Base-by-base conservation (phyloP, 805 yeast genomes). In the Lipomyces mesembrius region DNA sequence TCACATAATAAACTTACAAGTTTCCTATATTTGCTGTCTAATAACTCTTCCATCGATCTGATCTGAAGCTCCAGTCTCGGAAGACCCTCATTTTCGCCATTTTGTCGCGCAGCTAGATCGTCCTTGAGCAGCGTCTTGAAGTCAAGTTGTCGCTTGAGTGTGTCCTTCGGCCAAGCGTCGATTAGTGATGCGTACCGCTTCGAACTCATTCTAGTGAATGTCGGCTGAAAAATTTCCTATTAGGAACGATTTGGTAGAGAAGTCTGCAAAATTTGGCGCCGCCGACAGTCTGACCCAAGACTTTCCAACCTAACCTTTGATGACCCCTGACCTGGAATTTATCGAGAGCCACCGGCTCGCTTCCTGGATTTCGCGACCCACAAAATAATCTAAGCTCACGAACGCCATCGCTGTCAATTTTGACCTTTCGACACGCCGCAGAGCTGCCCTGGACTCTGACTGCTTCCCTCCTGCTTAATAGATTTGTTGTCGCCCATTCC, bases 91-190 rank as follows among this genome's bases (percentile, higher is more conserved):
- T 20, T 55, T 9, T n/a, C 22, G 12, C 61, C 61, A 9, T 14
- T 12, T 8, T 57, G 61, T 39, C 49, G 32, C 17, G 43, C 43
- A 8, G 35, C 37, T 7, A 62, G 43, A 54, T 64, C 69, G 22
- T 67, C 68, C 14, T 56, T 49, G 12, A 67, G 61, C n/a, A 53
- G 32, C 9, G 61, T 53, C 46, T 53, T 51, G 22, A 67, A 37
- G 43, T 63, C 57, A 14, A 65, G 17, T 22, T 46, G 64, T 6
- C 71, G 63, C 46, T 53, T 61, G 17, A 67, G 55, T 17, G 52
- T 57, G 37, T 67, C 71, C 29, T 56, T 43, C 25, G 71, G 71
- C 65, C 65, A 67, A 29, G 62, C 56, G 35, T 62, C 64, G 17
- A 65, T 57, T 12, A 67, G 59, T 35, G 55, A 54, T 11, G 68